phyloP scores from a whole-genome alignment of 768 basidiomycete species.

The Boletus vermiculosoides region DNA sequence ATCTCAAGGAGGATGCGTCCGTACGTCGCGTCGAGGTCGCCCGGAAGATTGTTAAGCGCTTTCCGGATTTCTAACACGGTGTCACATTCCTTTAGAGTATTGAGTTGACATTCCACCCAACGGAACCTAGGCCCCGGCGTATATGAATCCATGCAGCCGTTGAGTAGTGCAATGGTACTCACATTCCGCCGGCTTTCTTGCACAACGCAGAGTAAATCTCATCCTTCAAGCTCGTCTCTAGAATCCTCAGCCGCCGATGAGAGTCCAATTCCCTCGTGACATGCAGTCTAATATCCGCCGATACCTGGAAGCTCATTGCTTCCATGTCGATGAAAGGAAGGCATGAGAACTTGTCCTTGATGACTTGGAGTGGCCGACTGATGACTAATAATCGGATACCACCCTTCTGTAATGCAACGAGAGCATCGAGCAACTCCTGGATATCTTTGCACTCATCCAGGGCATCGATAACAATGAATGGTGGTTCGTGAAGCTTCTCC shows the following conservation, averaged over 20 bases:
- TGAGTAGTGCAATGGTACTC: not conserved
- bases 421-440: not conserved
- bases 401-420: not conserved
- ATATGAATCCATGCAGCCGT: not conserved
- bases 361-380: constrained; percentile 7
- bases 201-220: constrained; percentile 2
- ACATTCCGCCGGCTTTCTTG: constrained; percentile 12
- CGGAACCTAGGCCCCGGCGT: not conserved
- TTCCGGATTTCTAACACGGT: not conserved
- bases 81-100: not conserved
- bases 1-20: not conserved
- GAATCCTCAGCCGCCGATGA: not conserved
- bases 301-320: not conserved
- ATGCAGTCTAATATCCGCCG: constrained; percentile 1
- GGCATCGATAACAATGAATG: constrained; percentile 10
- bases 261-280: constrained; percentile 3
- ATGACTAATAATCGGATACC: constrained; percentile 3
- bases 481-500: not conserved
- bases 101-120: constrained; percentile 12
- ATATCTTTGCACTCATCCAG: constrained; percentile 12
- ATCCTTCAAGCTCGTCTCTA: not conserved
- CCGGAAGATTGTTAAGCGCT: constrained; percentile 3
- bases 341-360: not conserved
- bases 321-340: constrained; percentile 6
- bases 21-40: constrained; percentile 2